Evolutionary conservation across 495 filamentous ascomycete genomes (phyloP).

Genomic region (Penicillium desertorum): DNA sequence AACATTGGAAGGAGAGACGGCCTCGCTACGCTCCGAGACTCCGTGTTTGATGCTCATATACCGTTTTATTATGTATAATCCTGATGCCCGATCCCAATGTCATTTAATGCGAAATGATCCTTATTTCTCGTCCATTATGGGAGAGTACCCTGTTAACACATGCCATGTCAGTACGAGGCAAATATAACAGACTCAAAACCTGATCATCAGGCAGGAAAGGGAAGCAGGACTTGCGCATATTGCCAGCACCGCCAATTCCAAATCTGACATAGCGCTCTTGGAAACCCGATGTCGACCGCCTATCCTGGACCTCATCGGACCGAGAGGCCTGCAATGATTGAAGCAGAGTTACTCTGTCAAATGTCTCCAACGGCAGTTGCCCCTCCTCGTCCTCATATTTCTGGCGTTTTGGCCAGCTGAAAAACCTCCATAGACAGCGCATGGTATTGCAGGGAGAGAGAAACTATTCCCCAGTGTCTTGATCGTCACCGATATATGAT

Average conservation of each 20-base stretch:
- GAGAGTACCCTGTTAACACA: constrained; percentile 11
- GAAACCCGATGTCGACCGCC: neutral
- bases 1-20: neutral
- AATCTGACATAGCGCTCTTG: constrained; percentile 37
- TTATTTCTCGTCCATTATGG: constrained; percentile 16
- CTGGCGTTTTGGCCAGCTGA: constrained; percentile 22
- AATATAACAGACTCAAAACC: neutral
- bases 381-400: constrained; percentile 18
- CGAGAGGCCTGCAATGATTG: constrained; percentile 15
- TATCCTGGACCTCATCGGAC: neutral
- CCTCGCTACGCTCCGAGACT: too few relatives aligned
- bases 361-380: constrained; percentile 11
- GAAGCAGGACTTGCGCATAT: constrained; percentile 36
- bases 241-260: constrained; percentile 44
- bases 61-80: neutral
- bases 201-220: constrained; percentile 1
- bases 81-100: neutral
- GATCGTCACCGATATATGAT: neutral
- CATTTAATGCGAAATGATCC: constrained; percentile 9
- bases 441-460: constrained; percentile 6
- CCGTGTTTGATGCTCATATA: neutral
- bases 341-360: constrained; percentile 6
- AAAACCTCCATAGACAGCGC: constrained; percentile 20
- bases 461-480: neutral
- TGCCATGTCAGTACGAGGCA: constrained; percentile 3